Evolutionary conservation across 768 basidiomycete genomes (phyloP).

Genomic region (Hortiboletus flavorubellus): DNA sequence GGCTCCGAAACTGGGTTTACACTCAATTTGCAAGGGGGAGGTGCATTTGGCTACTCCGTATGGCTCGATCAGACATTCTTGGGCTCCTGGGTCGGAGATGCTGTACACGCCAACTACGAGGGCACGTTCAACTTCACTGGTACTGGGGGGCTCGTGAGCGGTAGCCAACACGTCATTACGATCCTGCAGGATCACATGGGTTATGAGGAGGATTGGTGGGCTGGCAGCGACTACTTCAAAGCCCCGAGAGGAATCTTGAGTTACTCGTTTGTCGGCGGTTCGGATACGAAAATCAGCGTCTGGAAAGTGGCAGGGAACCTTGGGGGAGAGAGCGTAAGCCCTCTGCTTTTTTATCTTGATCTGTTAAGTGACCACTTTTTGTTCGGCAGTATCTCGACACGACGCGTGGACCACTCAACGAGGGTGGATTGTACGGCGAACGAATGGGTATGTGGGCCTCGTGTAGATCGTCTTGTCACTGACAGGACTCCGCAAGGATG

Average conservation of each 20-base stretch:
- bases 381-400: conserved; percentile 42
- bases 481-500: conserved; percentile 33
- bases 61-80: conserved; percentile 48
- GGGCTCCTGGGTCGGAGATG: conserved; percentile 36
- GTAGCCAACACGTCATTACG: conserved; percentile 42
- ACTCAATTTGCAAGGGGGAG: conserved; percentile 41
- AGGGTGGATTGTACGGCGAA: conserved; percentile 57
- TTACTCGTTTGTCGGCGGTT: conserved; percentile 44
- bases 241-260: conserved; percentile 45
- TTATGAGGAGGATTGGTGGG: conserved; percentile 43
- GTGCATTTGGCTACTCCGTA: conserved; percentile 47
- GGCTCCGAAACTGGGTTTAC: conserved; percentile 44
- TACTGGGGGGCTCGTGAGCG: conserved; percentile 8
- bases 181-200: conserved; percentile 57
- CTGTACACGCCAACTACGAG: conserved; percentile 11
- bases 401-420: conserved; percentile 54
- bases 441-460: conserved; percentile 35
- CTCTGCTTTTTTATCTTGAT: neutral
- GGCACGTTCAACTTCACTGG: conserved; percentile 15
- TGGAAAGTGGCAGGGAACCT: conserved; percentile 55
- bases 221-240: conserved; percentile 46
- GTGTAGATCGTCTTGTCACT: neutral
- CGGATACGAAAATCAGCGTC: conserved; percentile 32
- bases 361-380: neutral
- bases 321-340: conserved; percentile 43